phyloP scores from a whole-genome alignment of 306 rosid genomes.

The Castanea mollissima region DNA sequence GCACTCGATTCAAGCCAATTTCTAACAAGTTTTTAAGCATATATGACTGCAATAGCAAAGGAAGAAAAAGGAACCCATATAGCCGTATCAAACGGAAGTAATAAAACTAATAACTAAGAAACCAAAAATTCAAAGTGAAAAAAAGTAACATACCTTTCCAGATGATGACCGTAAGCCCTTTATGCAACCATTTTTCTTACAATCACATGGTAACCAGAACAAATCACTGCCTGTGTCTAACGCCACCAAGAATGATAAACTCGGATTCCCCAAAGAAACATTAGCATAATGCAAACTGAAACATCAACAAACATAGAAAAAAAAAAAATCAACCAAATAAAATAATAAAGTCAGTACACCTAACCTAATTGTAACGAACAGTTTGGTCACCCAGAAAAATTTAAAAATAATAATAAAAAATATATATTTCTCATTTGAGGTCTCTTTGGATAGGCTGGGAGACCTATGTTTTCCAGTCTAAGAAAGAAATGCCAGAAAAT shows the following conservation, averaged over 20 bases:
- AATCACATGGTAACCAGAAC: conserved; percentile 94
- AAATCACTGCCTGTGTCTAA: conserved; percentile 95
- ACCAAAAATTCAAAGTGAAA: not conserved
- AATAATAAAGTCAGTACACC: not conserved
- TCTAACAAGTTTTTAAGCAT: no score
- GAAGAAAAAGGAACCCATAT: no score
- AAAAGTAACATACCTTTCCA: conserved; percentile 36
- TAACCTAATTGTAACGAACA: no score
- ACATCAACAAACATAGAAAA: not conserved
- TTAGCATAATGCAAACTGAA: conserved; percentile 91
- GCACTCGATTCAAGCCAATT: no score
- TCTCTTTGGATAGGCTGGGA: not conserved
- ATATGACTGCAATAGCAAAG: no score
- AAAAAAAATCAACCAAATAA: not conserved
- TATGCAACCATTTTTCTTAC: conserved; percentile 42
- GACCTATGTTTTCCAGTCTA: not conserved
- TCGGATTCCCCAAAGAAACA: conserved; percentile 85
- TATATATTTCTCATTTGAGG: not conserved
- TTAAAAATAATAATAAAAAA: not conserved
- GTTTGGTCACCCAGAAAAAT: no score
- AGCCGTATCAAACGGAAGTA: no score
- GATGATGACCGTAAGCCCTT: not conserved
- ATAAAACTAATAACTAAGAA: no score
- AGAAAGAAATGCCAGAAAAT: not conserved
- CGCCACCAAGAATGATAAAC: conserved; percentile 70